Conservation (phyloP, 2,329 filamentous ascomycete species). For the Paraconiothyrium brasiliense region DNA sequence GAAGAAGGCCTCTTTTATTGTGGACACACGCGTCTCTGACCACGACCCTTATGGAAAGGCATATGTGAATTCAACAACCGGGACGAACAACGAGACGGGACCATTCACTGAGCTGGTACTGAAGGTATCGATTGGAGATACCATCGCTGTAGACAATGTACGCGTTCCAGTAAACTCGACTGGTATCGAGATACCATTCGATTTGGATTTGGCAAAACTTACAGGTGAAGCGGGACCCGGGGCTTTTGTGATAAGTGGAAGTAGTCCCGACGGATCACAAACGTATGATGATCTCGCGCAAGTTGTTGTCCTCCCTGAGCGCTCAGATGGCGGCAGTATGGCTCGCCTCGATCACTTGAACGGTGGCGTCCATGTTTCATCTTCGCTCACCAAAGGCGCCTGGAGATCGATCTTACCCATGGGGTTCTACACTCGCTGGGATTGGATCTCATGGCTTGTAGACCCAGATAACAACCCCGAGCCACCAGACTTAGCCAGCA, state of each 20-base stretch:
- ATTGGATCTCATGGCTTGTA: conserved; percentile 36
- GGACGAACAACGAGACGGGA: conserved; percentile 23
- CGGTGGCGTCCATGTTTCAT: conserved; percentile 56
- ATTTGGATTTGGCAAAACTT: neutral
- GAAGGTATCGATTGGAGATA: conserved; percentile 28
- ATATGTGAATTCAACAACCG: conserved; percentile 29
- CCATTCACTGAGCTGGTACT: conserved; percentile 39
- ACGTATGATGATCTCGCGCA: conserved; percentile 49
- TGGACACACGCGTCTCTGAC: conserved; percentile 61
- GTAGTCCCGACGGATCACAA: conserved; percentile 38
- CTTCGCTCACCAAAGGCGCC: conserved; percentile 33
- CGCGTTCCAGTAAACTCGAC: conserved; percentile 51
- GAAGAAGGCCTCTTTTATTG: conserved; percentile 57
- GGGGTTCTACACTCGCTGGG: conserved; percentile 58
- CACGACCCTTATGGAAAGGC: conserved; percentile 49
- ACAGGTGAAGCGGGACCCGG: conserved; percentile 27
- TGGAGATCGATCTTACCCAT: conserved; percentile 58
- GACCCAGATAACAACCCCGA: conserved; percentile 20
- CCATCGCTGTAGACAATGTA: conserved; percentile 35
- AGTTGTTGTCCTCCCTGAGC: conserved; percentile 54
- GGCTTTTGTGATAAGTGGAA: conserved; percentile 38
- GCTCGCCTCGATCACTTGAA: conserved; percentile 59
- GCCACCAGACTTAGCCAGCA: conserved; percentile 20
- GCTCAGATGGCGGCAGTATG: conserved; percentile 55
- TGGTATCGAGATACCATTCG: conserved; percentile 30